Base-by-base conservation (phyloP, 257 asterid species). In the Nicotiana noctiflora region DNA sequence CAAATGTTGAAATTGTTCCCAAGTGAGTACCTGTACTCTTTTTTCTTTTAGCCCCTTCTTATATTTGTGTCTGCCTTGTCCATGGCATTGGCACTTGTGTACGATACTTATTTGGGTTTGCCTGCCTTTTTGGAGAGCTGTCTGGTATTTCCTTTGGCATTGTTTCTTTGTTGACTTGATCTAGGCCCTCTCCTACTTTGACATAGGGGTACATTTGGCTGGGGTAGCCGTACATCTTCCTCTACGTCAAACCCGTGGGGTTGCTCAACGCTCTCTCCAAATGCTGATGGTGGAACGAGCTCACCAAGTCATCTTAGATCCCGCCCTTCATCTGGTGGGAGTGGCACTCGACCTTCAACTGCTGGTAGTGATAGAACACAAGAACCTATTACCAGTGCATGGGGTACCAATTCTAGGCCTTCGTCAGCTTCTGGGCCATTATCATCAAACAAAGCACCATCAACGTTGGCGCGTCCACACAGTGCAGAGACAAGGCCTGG, bases 401-500 rank as follows among this genome's bases (percentile, higher is more conserved):
- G 99, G 98, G 91, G 88, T 68, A 77, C 97, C 82, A 90, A 83
- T 88, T 94, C 99, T 83, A 90, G 99, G 84, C 99, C 99, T 82
- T 88, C 97, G 34, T 94, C 99, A 23, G 96, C 98, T 84, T 92
- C 98, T 90, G 99, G 99, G 84, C 77, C 89, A 56, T 79, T 90
- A 75, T 84, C 94, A n/a, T 90, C 98, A 68, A 91, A 84, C 84
- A 97, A 96, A 82, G 79, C 95, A 80, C 87, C 97, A 55, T 84
- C 88, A 67, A 60, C 95, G 61, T 83, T 93, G 11, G 61, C 90
- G 83, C 98, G 97, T 17, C 99, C 98, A 56, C 92, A 87, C 81
- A 96, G 98, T 88, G 98, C 98, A n/a, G 98, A 96, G 83, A 92
- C 91, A 82, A 90, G 98, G 79, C 98, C 99, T 25, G 89, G 82